These are phyloP conservation scores for Aspergillus wentii DNA, from an alignment of 495 filamentous ascomycete genomes.

Conservation along the genomic window DNA sequence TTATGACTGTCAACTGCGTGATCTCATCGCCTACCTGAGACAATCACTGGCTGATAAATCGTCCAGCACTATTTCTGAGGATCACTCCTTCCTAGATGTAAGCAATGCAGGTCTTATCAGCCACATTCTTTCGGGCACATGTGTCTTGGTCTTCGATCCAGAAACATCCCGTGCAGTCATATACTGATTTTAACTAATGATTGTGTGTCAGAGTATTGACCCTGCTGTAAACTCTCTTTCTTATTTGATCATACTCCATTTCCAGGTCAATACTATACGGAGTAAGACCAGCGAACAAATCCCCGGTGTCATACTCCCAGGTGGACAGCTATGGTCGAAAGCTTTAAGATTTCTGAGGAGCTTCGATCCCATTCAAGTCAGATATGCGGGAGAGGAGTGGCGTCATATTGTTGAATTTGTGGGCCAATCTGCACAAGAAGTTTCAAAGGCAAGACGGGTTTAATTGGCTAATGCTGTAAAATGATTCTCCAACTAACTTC, in stretches of 20 bases:
- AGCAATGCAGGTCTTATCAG: constrained; percentile 7
- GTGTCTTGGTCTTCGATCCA: too few species aligned
- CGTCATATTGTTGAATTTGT: constrained; percentile 46
- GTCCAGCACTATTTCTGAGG: constrained; percentile 7
- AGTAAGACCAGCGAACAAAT: constrained; percentile 13
- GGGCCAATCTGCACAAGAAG: constrained; percentile 30
- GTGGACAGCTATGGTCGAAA: constrained; percentile 42
- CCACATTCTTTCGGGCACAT: too few species aligned
- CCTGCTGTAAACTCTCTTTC: constrained; percentile 37
- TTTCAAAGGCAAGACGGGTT: constrained; percentile 34
- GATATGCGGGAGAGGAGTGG: constrained; percentile 54
- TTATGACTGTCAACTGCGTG: constrained; percentile 19
- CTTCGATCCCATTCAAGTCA: constrained; percentile 56
- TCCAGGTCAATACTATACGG: constrained; percentile 25
- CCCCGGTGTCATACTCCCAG: constrained; percentile 23
- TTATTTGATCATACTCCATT: constrained; percentile 35
- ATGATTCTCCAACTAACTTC: constrained; percentile 9
- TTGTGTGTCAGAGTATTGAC: constrained; percentile 38
- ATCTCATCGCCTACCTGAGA: constrained; percentile 13
- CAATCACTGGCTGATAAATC: constrained; percentile 10
- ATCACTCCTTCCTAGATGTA: constrained; percentile 18
- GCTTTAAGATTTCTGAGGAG: constrained; percentile 40
- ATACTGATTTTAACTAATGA: too few species aligned
- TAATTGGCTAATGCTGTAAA: background rate
- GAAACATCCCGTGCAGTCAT: too few species aligned